Conservation (phyloP, 306 rosid species). For the Citrullus colocynthis region DNA sequence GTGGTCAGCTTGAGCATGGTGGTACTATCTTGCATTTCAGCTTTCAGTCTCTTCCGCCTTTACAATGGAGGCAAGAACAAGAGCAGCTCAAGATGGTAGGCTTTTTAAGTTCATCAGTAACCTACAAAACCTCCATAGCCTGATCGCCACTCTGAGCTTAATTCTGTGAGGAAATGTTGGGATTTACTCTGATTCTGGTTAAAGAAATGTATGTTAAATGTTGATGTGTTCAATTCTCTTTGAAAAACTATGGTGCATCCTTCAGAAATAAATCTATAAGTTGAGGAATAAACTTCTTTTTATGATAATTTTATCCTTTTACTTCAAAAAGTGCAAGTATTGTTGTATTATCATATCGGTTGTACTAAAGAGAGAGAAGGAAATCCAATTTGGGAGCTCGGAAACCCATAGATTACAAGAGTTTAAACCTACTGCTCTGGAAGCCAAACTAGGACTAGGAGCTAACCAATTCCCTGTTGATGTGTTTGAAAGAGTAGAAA, state of each 20-base stretch:
- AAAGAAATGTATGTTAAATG: not conserved
- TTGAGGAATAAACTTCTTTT: not conserved
- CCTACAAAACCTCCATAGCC: not conserved
- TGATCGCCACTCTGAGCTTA: not conserved
- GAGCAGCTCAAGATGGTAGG: constrained; percentile 29
- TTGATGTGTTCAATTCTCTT: not conserved
- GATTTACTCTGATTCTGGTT: not conserved
- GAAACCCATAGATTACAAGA: no score
- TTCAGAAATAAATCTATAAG: not conserved
- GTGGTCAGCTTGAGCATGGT: constrained; percentile 54
- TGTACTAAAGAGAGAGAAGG: not conserved
- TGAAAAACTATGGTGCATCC: not conserved
- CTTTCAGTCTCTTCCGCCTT: constrained; percentile 77
- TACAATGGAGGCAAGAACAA: constrained; percentile 44
- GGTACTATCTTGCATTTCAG: constrained; percentile 55
- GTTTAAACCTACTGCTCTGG: no score
- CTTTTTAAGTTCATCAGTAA: not conserved
- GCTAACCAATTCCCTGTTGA: no score
- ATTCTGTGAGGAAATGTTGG: not conserved
- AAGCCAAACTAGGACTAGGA: no score
- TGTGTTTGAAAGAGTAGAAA: no score
- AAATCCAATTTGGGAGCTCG: no score
- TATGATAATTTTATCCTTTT: not conserved
- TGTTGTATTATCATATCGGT: not conserved
- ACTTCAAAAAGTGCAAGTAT: not conserved